These are phyloP conservation scores for Sporothrix curviconia DNA, from an alignment of 2,329 filamentous ascomycete species.

Conservation along the genomic window DNA sequence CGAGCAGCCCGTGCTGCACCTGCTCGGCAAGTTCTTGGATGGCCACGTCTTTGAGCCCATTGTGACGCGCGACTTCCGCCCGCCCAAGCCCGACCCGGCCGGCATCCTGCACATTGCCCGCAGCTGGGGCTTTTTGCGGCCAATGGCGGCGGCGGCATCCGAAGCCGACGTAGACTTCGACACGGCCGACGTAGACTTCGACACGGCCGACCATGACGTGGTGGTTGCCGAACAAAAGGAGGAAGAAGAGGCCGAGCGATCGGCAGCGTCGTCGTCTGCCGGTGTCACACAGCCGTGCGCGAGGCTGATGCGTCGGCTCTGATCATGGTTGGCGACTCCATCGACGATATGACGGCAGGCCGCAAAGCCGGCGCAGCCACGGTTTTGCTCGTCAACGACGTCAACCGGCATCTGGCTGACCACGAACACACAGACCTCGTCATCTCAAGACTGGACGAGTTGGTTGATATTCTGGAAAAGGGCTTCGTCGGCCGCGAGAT, in stretches of 20 bases:
- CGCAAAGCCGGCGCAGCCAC: conserved; percentile 78
- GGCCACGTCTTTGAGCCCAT: conserved; percentile 66
- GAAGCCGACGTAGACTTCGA: too few species aligned
- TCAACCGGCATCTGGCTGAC: conserved; percentile 61
- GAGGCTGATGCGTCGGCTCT: conserved; percentile 40
- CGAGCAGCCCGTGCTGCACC: conserved; percentile 66
- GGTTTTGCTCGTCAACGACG: conserved; percentile 78
- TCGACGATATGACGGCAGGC: conserved; percentile 91
- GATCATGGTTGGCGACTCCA: conserved; percentile 69
- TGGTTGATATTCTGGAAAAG: conserved; percentile 66
- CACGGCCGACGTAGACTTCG: conserved; percentile 16
- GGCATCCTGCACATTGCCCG: conserved; percentile 81
- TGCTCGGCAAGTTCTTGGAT: conserved; percentile 68
- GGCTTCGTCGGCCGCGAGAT: conserved; percentile 49
- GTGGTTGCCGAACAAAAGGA: conserved; percentile 17
- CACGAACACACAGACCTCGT: conserved; percentile 74
- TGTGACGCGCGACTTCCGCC: conserved; percentile 74
- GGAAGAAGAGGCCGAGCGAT: conserved; percentile 20
- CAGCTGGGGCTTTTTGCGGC: conserved; percentile 57
- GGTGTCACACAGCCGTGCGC: not conserved
- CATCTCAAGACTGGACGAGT: conserved; percentile 65
- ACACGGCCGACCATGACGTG: conserved; percentile 16
- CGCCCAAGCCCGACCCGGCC: conserved; percentile 80
- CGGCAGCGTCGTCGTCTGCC: conserved; percentile 15
- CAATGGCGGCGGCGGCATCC: conserved; percentile 13